These are phyloP conservation scores for Mycogone perniciosa DNA, from an alignment of 2,329 filamentous ascomycete species.

Conservation along the genomic window DNA sequence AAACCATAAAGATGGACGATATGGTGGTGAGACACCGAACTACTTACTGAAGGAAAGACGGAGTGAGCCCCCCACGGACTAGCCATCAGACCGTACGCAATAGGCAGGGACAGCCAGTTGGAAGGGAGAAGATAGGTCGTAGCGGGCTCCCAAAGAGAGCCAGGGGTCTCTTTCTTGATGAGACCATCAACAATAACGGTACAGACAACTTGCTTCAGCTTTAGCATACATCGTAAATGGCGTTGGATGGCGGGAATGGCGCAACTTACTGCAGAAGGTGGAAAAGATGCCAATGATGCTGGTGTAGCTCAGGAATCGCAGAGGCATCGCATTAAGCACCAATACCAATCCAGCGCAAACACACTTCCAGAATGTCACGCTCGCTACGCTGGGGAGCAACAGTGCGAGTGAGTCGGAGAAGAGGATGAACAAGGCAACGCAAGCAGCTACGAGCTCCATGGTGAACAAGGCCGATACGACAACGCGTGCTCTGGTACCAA, in stretches of 20 bases:
- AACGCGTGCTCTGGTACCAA: slow-evolving; percentile 73
- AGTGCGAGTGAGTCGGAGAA: slow-evolving; percentile 85
- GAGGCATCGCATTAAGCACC: slow-evolving; percentile 76
- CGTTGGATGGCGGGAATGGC: neutral
- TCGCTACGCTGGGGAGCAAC: slow-evolving; percentile 63
- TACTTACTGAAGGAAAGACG: slow-evolving; percentile 68
- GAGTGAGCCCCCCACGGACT: slow-evolving; percentile 60
- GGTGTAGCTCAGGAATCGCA: slow-evolving; percentile 80
- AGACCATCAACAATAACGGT: slow-evolving; percentile 83
- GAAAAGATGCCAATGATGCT: slow-evolving; percentile 89
- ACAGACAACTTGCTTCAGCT: slow-evolving; percentile 56
- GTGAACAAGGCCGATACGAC: slow-evolving; percentile 82
- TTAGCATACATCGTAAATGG: neutral
- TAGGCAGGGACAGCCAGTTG: slow-evolving; percentile 80
- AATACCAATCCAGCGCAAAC: slow-evolving; percentile 72
- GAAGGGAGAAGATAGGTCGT: slow-evolving; percentile 73
- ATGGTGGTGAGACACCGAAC: neutral
- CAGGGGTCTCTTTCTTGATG: slow-evolving; percentile 69
- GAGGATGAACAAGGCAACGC: slow-evolving; percentile 84
- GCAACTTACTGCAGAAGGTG: slow-evolving; percentile 72
- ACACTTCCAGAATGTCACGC: slow-evolving; percentile 73
- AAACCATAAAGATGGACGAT: neutral
- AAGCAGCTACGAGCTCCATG: slow-evolving; percentile 78
- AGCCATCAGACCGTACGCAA: slow-evolving; percentile 87
- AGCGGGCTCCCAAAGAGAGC: slow-evolving; percentile 76